Base-by-base conservation (phyloP, 805 yeast species). In the Diddensiella transvaalensis region DNA sequence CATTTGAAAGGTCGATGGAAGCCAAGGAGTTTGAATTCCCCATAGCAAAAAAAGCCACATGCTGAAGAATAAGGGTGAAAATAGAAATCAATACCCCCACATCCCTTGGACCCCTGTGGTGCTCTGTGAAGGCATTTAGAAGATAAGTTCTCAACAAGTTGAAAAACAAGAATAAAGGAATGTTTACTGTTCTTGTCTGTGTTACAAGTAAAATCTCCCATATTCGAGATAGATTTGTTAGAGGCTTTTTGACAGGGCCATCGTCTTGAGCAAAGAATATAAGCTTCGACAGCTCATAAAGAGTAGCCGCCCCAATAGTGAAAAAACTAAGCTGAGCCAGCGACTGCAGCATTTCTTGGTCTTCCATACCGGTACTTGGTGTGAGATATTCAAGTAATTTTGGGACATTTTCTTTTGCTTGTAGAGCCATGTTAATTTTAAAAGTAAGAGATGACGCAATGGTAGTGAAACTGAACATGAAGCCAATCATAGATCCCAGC, bases 21-120 rank as follows among this genome's bases (percentile, higher is more conserved):
- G 97, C 91, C 56, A 93, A 74, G 35, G 96, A 87, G 61, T 93
- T 93, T 0, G 98, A 89, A 44, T 87, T 87, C 0, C 98, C 98
- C 63, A 85, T 74, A 18, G 87, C 86, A 69, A 87, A 93, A 62
- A 91, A 93, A 0, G 89, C 69, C 37, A 88, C 70, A 56, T 87
- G 82, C 61, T 88, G 95, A 42, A 88, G 55, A 19, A 84, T 63
- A 2, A 88, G 54, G 1, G 69, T 67, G 49, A 75, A 65, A 2
- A 71, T 38, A 0, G 76, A 33, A 10, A 50, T 29, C 8, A 54
- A 46, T 3, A 50, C 45, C 11, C 52, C 43, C n/a, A 53, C 53
- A 13, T 56, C 53, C 21, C 40, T 40, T 22, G 52, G 47, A 3
- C 49, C 33, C 6, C 46, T 29, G 18, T 44, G 48, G 30, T 43